phyloP scores from a whole-genome alignment of 2,329 filamentous ascomycete genomes.

The Pseudocercospora pini-densiflorae region DNA sequence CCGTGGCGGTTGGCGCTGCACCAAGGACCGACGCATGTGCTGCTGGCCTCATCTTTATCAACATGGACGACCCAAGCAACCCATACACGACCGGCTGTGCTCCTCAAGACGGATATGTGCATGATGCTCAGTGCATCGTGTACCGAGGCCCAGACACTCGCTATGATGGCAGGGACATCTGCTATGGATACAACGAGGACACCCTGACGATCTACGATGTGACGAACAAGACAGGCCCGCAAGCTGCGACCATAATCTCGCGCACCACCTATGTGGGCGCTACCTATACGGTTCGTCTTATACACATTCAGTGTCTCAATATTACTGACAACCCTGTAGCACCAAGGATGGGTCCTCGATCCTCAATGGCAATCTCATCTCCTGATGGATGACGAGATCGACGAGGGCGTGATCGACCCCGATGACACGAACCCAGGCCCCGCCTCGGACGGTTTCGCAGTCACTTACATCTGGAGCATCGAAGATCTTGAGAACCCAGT shows the following conservation, averaged over 20 bases:
- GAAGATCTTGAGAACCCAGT: conserved; percentile 48
- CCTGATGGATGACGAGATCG: conserved; percentile 59
- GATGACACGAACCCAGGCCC: conserved; percentile 19
- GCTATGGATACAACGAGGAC: conserved; percentile 58
- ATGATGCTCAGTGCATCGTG: conserved; percentile 60
- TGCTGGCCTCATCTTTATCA: conserved; percentile 59
- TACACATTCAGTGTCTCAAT: too few species aligned
- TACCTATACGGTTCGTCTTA: too few species aligned
- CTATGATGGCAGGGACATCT: conserved; percentile 54
- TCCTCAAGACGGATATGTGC: conserved; percentile 58
- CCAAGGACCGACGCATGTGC: conserved; percentile 51
- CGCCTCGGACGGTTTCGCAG: conserved; percentile 23
- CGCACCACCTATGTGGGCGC: conserved; percentile 55
- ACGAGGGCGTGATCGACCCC: conserved; percentile 45
- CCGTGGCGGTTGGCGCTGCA: conserved; percentile 47
- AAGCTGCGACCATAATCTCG: conserved; percentile 49
- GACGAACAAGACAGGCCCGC: conserved; percentile 45
- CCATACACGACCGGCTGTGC: conserved; percentile 57
- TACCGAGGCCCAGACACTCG: conserved; percentile 54
- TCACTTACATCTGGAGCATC: conserved; percentile 59
- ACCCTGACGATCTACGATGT: conserved; percentile 53
- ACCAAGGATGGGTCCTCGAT: conserved; percentile 60
- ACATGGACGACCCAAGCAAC: conserved; percentile 57
- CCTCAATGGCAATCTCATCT: conserved; percentile 47
- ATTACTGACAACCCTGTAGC: conserved; percentile 31